Evolutionary conservation across 2,329 filamentous ascomycete genomes (phyloP), one percentile per base, ranked within the genome.

Genomic region (Aspergillus flavus): DNA sequence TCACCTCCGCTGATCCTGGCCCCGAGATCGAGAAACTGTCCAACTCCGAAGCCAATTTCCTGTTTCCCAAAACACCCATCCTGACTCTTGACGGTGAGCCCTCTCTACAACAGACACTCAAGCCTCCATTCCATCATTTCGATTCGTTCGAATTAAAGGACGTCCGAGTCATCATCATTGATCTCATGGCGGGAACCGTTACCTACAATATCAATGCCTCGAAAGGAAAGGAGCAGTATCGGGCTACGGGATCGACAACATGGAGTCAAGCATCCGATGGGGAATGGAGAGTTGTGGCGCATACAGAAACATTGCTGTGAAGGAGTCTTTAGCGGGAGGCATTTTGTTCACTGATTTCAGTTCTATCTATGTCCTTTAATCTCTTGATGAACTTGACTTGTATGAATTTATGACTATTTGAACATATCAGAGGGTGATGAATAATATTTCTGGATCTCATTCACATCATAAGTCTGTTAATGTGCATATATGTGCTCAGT

Each of bases 251-350:
- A 23, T 72, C 73, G 21, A 73, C 74, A 28, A 78, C 76, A 4
- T 78, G 76, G 76, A 73, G 73, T 30, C 76, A 78, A 63, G 75
- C 66, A 9, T 77, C 75, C 7, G 76, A 78, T 65, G 76, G 75
- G 16, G 76, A 78, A 62, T 78, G 76, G 76, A 69, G 69, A 58
- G 62, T 78, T 28, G 69, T 71, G n/a, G 66, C 66, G n/a, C 76
- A 78, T 52, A 72, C 75, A 43, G 76, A 78, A 65, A 77, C 75
- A 0, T 59, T 75, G 56, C 46, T 74, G 54, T 76, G 66, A 62
- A n/a, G 34, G 1, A 4, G 19, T 4, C n/a, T 12, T n/a, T n/a
- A 19, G 26, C 26, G 46, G 46, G 16, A 16, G 14, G 12, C 6
- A 10, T 19, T 32, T 52, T 11, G 26, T 34, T 32, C 10, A 30